Percentiles rank a stretch among this genome's conserved stretches.
Conservation (phyloP, 1,284 basidiomycete genomes). For the Cronartium quercuum region DNA sequence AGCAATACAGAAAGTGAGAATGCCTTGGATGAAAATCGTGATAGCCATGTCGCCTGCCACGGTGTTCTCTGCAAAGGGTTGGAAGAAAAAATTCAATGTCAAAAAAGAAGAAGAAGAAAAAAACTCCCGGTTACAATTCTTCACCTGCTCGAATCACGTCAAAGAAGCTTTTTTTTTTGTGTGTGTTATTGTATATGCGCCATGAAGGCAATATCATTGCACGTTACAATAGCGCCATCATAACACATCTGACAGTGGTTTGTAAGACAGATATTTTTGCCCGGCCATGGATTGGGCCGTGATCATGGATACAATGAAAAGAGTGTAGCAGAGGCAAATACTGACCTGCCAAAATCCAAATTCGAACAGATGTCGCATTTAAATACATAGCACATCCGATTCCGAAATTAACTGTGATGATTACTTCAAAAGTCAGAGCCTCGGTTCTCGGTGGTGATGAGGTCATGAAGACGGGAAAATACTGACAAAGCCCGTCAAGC, state of each 20-base stretch:
- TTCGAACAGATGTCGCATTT: conserved; percentile 24
- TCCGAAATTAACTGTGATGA: conserved; percentile 43
- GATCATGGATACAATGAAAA: too few species aligned
- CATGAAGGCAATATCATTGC: conserved; percentile 3
- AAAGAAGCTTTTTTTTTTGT: conserved; percentile 40
- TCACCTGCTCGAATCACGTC: conserved; percentile 38
- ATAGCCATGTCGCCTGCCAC: conserved; percentile 43
- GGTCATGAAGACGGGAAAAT: background rate
- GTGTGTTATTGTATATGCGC: conserved; percentile 2
- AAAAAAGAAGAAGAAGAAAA: background rate
- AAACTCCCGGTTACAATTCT: background rate
- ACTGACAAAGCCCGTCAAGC: conserved; percentile 40
- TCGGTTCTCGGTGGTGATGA: background rate
- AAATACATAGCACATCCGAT: conserved; percentile 42
- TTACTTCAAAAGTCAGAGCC: background rate
- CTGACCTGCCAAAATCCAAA: conserved; percentile 24
- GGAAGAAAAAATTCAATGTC: background rate
- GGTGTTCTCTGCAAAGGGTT: conserved; percentile 18
- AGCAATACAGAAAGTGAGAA: conserved; percentile 45
- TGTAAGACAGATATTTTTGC: too few species aligned
- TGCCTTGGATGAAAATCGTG: conserved; percentile 46
- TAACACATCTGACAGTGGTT: background rate
- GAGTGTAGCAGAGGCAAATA: too few species aligned
- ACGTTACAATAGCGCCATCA: too few species aligned
- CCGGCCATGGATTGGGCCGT: background rate